phyloP scores from a whole-genome alignment of 805 yeast genomes.

The Zygosaccharomyces siamensis region DNA sequence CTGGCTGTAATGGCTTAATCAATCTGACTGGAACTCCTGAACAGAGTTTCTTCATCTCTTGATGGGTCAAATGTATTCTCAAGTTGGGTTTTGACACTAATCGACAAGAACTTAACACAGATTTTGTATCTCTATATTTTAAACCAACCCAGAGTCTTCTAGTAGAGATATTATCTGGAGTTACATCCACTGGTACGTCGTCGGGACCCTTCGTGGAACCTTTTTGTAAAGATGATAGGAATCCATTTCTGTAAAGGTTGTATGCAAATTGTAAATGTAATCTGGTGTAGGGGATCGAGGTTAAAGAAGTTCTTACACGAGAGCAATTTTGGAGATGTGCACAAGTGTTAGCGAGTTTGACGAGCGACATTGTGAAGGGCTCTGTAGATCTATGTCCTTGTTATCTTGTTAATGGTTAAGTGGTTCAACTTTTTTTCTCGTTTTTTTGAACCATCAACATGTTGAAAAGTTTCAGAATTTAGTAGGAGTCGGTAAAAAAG shows the following conservation, averaged over 20 bases:
- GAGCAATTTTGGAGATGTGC: conserved; percentile 87
- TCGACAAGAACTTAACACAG: conserved; percentile 68
- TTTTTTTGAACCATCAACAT: not conserved
- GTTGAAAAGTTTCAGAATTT: conserved; percentile 7
- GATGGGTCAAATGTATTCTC: conserved; percentile 55
- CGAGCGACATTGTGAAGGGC: conserved; percentile 67
- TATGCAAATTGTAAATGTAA: conserved; percentile 78
- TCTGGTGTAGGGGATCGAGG: conserved; percentile 78
- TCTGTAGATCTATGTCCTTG: not conserved
- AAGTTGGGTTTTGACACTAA: conserved; percentile 84
- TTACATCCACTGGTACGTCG: conserved; percentile 61
- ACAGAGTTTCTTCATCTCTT: conserved; percentile 68
- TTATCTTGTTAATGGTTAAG: not conserved
- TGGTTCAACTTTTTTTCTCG: conserved; percentile 3
- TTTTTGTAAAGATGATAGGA: conserved; percentile 73
- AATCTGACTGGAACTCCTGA: conserved; percentile 70
- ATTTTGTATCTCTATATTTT: conserved; percentile 75
- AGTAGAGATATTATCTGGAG: conserved; percentile 80
- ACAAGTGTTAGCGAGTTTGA: conserved; percentile 75
- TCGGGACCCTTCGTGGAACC: conserved; percentile 89
- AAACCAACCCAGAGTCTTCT: conserved; percentile 89
- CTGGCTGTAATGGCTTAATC: conserved; percentile 79
- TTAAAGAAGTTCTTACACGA: conserved; percentile 63
- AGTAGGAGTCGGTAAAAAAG: not conserved
- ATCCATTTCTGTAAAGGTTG: conserved; percentile 87